Conservation (phyloP, 495 filamentous ascomycete genomes). For the Penicillium cinerascens region DNA sequence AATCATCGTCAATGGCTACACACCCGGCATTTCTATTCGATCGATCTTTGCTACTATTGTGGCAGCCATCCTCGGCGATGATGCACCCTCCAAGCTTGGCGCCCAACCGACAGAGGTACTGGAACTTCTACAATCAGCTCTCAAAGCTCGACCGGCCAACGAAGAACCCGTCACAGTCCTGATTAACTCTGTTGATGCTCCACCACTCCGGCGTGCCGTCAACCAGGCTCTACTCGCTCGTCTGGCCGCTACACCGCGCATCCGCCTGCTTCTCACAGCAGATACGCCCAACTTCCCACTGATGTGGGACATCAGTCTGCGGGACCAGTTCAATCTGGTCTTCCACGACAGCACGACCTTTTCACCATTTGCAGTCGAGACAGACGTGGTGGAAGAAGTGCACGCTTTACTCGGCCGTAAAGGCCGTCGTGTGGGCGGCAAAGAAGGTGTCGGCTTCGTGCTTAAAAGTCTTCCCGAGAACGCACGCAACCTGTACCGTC, state of each 20-base stretch:
- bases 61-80: slow-evolving; percentile 58
- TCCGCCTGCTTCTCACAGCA: slow-evolving; percentile 74
- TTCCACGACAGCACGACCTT: slow-evolving; percentile 97
- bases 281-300: slow-evolving; percentile 84
- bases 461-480: slow-evolving; percentile 88
- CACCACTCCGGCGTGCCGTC: slow-evolving; percentile 64
- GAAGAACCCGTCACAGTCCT: slow-evolving; percentile 59
- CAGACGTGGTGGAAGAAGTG: slow-evolving; percentile 79
- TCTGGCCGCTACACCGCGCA: slow-evolving; percentile 67
- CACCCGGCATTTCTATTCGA: slow-evolving; percentile 67
- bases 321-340: slow-evolving; percentile 74
- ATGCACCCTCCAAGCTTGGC: slow-evolving; percentile 52
- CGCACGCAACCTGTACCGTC: slow-evolving; percentile 76
- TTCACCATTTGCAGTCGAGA: slow-evolving; percentile 64
- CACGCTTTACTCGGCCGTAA: slow-evolving; percentile 80
- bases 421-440: slow-evolving; percentile 77
- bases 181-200: slow-evolving; percentile 81
- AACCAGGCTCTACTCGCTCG: slow-evolving; percentile 72
- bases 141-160: slow-evolving; percentile 44
- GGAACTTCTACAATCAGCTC: slow-evolving; percentile 56
- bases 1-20: slow-evolving; percentile 86
- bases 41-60: slow-evolving; percentile 75
- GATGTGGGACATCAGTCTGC: slow-evolving; percentile 83
- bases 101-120: slow-evolving; percentile 63
- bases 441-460: slow-evolving; percentile 90